Percentiles rank a stretch among this genome's conserved stretches.
Evolutionary conservation across 1,284 basidiomycete species (phyloP).

Genomic region (Leccinum huronense): DNA sequence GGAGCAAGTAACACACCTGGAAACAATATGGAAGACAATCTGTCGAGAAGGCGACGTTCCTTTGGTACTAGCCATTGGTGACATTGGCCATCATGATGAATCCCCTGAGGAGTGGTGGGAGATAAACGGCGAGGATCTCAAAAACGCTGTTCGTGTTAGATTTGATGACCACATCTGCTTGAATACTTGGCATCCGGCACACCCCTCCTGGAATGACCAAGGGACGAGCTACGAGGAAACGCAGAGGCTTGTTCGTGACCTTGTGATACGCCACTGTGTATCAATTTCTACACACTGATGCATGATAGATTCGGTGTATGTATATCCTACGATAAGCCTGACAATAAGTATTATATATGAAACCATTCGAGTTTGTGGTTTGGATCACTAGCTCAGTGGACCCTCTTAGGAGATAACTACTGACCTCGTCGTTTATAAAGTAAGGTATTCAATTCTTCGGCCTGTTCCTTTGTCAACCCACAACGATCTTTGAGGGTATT

Average conservation of each 20-base stretch:
- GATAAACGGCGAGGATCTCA: conserved; percentile 21
- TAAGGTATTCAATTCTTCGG: conserved; percentile 19
- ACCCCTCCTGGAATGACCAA: conserved; percentile 28
- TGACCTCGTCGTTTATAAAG: conserved; percentile 10
- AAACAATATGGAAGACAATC: conserved; percentile 21
- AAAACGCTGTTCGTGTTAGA: conserved; percentile 9
- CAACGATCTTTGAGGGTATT: conserved; percentile 20
- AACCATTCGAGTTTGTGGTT: background rate
- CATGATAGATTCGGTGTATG: conserved; percentile 11
- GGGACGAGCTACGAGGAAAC: conserved; percentile 20
- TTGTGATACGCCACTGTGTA: conserved; percentile 23
- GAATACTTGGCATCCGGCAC: conserved; percentile 20
- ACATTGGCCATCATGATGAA: conserved; percentile 24
- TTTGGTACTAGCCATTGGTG: conserved; percentile 27
- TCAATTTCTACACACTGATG: background rate
- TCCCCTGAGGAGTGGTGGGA: conserved; percentile 34
- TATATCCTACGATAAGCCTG: conserved; percentile 1
- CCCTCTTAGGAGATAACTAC: background rate
- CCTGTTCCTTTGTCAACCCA: conserved; percentile 20
- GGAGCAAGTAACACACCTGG: conserved; percentile 22
- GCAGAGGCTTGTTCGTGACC: conserved; percentile 19
- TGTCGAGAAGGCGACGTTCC: conserved; percentile 20
- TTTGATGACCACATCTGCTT: conserved; percentile 29
- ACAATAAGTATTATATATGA: background rate
- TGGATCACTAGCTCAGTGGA: background rate